A percentile compares a stretch with the other conserved stretches of the same genome.
Conservation (phyloP, 768 basidiomycete genomes). For the Termitomyces sp. region DNA sequence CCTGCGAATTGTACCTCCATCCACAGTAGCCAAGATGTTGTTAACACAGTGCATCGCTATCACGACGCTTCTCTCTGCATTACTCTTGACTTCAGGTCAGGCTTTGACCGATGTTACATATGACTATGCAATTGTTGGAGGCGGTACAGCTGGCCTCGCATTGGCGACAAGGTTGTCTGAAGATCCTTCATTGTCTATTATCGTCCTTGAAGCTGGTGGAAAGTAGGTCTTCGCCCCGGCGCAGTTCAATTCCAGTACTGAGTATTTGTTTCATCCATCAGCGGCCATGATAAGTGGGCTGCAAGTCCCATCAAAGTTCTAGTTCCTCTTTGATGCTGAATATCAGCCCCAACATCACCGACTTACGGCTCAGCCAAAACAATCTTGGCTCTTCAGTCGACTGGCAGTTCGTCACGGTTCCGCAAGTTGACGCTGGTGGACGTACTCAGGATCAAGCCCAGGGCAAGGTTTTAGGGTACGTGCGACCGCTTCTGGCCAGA, state of each 20-base stretch:
- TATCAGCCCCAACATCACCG: constrained; percentile 8
- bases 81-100: not conserved
- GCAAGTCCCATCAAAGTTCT: not conserved
- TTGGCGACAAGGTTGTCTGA: constrained; percentile 8
- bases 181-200: constrained; percentile 9
- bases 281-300: constrained; percentile 9
- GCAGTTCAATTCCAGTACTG: not conserved
- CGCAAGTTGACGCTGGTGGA: constrained; percentile 4
- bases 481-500: not conserved
- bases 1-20: not conserved
- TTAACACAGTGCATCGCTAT: not conserved
- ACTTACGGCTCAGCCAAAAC: constrained; percentile 9
- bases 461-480: constrained; percentile 13
- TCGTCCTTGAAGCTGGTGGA: constrained; percentile 9
- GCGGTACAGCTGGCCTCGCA: constrained; percentile 9
- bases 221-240: not conserved
- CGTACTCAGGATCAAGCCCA: constrained; percentile 11
- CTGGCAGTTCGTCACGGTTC: constrained; percentile 14
- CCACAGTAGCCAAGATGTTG: not conserved
- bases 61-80: not conserved
- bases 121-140: constrained; percentile 10
- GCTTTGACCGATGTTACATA: not conserved
- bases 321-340: not conserved
- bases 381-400: constrained; percentile 11
- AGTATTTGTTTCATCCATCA: not conserved